Base-by-base conservation (phyloP, 192 early-diverging fungal species). In the Geosiphon pyriformis region DNA sequence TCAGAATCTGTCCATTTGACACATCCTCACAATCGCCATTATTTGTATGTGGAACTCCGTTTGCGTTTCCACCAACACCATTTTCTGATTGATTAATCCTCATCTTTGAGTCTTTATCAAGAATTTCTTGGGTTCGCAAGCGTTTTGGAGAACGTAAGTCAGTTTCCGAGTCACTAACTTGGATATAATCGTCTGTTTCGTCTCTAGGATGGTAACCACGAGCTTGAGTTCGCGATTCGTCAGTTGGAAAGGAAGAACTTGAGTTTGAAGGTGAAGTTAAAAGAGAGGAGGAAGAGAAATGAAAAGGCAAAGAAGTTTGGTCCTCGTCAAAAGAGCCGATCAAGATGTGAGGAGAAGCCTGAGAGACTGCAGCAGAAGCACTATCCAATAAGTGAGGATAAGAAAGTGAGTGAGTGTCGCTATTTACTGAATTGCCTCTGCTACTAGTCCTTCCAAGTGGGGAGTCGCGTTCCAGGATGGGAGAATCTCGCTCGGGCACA, bases 391-490 rank as follows among this genome's bases (percentile, higher is more conserved):
- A 57, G 35, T 11, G 35, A 18, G 3, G 70, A 20, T 6, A 51
- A 7, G 58, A 52, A 52, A 61, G 29, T 51, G 33, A 55, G 53
- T 63, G 54, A 35, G 50, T n/a, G 29, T 51, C 29, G 53, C 23
- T 54, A 50, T 17, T 69, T 62, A 54, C 49, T 42, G 61, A 55
- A 64, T 70, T 53, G 69, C 60, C 42, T 47, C 58, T 65, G 62
- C 37, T 55, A 60, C 68, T 61, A 70, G 53, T 34, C 61, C 59
- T 56, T 66, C 64, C 47, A 69, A 62, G 26, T 49, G 51, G 63
- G 32, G 70, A 58, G 67, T 65, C 68, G 68, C 64, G 70, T 68
- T 63, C 70, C 62, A 68, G 63, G 74, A 66, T 46, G 62, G 32
- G 62, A 55, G 35, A 64, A 55, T 50, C 53, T 67, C 20, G 32